Evolutionary conservation across 305 asterid genomes (phyloP).

Genomic region (Fraxinus dipetala): DNA sequence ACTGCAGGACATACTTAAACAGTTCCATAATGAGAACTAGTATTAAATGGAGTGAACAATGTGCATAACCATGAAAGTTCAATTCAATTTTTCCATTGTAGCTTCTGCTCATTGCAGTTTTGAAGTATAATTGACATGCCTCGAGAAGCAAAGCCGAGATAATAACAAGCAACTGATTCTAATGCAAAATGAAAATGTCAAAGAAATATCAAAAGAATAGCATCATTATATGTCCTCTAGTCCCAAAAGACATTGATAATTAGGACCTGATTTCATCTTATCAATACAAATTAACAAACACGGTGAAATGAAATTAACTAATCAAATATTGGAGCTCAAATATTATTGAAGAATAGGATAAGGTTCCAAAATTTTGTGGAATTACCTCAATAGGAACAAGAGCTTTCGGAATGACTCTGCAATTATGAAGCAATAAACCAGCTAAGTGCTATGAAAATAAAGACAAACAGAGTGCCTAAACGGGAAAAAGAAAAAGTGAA

Average conservation of each 20-base stretch:
- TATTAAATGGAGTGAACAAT: not conserved
- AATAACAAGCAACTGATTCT: not conserved
- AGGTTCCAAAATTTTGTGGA: not conserved
- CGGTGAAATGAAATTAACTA: not conserved
- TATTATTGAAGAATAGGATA: not conserved
- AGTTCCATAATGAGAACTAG: not conserved
- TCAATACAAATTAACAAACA: not conserved
- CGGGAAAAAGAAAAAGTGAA: not conserved
- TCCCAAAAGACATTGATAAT: not conserved
- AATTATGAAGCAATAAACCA: conserved; percentile 29
- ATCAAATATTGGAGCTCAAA: not conserved
- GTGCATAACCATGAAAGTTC: not conserved
- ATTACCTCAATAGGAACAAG: conserved; percentile 92
- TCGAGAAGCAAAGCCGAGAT: not conserved
- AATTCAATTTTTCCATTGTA: not conserved
- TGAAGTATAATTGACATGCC: not conserved
- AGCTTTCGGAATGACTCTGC: conserved; percentile 98
- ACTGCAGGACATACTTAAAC: not conserved
- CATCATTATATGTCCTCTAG: not conserved
- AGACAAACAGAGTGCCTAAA: not conserved
- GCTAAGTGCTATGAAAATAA: conserved; percentile 24
- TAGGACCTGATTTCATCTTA: not conserved
- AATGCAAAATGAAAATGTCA: not conserved
- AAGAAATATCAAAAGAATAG: not conserved
- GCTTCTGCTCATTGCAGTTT: not conserved